A percentile compares a stretch with the other conserved stretches of the same genome.
phyloP scores from a whole-genome alignment of 177 flowering plant genomes.

The Tripterygium wilfordii region DNA sequence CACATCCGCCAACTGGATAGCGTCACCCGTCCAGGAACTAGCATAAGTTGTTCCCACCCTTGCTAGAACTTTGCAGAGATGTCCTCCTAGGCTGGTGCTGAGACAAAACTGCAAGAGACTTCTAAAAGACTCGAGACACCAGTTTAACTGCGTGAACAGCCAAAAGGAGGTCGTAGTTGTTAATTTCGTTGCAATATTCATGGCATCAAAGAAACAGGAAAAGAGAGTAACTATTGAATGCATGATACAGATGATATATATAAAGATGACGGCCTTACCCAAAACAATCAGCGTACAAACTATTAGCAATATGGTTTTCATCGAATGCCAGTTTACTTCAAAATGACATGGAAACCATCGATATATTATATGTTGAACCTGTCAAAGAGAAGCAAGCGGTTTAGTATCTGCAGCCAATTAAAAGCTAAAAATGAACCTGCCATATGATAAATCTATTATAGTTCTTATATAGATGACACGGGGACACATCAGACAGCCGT shows the following conservation, averaged over 20 bases:
- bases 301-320: conserved; percentile 1
- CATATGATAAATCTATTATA: background rate
- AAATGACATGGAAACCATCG: background rate
- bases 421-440: background rate
- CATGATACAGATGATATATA: background rate
- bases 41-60: too few species aligned
- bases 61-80: too few species aligned
- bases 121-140: background rate
- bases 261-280: conserved; percentile 2
- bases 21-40: too few species aligned
- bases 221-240: background rate
- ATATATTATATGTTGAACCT: conserved; percentile 5
- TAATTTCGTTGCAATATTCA: background rate
- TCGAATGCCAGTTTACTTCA: background rate
- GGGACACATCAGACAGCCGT: too few species aligned
- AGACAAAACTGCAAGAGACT: too few species aligned
- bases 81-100: too few species aligned
- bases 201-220: background rate
- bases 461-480: too few species aligned
- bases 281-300: conserved; percentile 1
- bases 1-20: too few species aligned
- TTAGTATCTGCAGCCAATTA: background rate
- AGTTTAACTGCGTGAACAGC: conserved; percentile 3
- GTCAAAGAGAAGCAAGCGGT: conserved; percentile 2
- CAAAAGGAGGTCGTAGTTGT: background rate